Evolutionary conservation across 2,329 filamentous ascomycete species (phyloP).

Genomic region (Penicillium sp.): DNA sequence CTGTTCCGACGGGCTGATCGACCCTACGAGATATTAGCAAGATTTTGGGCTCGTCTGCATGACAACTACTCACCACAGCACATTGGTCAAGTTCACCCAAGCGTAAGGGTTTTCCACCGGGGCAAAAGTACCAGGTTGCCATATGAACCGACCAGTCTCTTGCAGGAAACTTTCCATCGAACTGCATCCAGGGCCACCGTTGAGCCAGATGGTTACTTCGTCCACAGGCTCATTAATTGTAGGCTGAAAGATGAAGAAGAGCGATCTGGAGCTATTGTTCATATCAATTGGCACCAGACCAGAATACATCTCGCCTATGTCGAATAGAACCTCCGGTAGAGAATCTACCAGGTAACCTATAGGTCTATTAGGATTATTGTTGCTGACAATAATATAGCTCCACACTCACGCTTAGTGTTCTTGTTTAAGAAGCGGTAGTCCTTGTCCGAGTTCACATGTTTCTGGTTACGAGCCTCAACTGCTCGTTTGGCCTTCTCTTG

Average conservation of each 20-base stretch:
- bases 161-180: conserved; percentile 69
- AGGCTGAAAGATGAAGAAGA: conserved; percentile 52
- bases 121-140: conserved; percentile 66
- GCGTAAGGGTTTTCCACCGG: conserved; percentile 66
- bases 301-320: conserved; percentile 55
- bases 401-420: conserved; percentile 25
- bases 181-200: conserved; percentile 55
- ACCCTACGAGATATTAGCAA: conserved; percentile 18
- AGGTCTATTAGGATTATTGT: not conserved
- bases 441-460: conserved; percentile 12
- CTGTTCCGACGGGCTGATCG: conserved; percentile 54
- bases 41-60: not conserved
- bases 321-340: conserved; percentile 68
- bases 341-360: conserved; percentile 61
- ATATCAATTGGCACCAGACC: conserved; percentile 54
- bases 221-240: conserved; percentile 43
- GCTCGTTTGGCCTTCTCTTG: conserved; percentile 21
- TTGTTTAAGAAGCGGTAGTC: conserved; percentile 27
- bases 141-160: conserved; percentile 72
- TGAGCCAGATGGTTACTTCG: conserved; percentile 45
- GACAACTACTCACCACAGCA: conserved; percentile 63
- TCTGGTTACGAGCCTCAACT: conserved; percentile 4
- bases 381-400: not conserved
- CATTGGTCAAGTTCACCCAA: conserved; percentile 74
- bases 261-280: conserved; percentile 40